Conservation (phyloP, 225 moss, liverwort and hornwort genomes). For the Rhytidiadelphus loreus region DNA sequence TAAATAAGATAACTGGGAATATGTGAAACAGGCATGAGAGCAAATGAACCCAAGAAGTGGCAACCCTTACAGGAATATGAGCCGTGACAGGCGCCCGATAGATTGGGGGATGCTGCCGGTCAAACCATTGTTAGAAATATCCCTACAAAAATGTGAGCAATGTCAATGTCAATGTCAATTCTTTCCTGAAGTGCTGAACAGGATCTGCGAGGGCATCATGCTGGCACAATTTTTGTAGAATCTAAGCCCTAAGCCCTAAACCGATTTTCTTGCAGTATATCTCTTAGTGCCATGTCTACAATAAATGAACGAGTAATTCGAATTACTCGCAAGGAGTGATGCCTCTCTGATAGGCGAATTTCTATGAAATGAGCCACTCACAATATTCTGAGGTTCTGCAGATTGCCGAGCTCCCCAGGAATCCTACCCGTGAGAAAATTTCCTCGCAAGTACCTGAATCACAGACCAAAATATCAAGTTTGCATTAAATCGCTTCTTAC, state of each 20-base stretch:
- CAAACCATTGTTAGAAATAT: conserved; percentile 43
- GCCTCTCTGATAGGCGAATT: background rate
- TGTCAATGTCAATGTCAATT: background rate
- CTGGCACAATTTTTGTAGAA: background rate
- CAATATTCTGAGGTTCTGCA: conserved; percentile 51
- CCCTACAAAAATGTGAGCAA: conserved; percentile 9
- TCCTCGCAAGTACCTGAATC: conserved; percentile 58
- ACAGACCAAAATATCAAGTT: background rate
- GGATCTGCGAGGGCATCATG: background rate
- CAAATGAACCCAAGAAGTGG: background rate
- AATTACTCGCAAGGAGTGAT: background rate
- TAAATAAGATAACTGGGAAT: background rate
- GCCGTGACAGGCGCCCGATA: conserved; percentile 17
- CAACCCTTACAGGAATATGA: conserved; percentile 24
- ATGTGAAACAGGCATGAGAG: background rate
- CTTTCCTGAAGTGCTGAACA: background rate
- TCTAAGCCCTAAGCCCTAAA: background rate
- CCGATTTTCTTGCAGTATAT: background rate
- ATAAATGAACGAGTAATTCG: background rate
- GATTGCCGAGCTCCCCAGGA: conserved; percentile 46
- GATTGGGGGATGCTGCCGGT: conserved; percentile 35
- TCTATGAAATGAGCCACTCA: conserved; percentile 11
- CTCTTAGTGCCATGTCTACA: background rate
- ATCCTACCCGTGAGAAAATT: conserved; percentile 61
- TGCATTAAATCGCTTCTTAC: background rate